Percentiles rank a stretch among this genome's conserved stretches.
Evolutionary conservation across 2,329 filamentous ascomycete species (phyloP).

Genomic region (Cytospora leucostoma): DNA sequence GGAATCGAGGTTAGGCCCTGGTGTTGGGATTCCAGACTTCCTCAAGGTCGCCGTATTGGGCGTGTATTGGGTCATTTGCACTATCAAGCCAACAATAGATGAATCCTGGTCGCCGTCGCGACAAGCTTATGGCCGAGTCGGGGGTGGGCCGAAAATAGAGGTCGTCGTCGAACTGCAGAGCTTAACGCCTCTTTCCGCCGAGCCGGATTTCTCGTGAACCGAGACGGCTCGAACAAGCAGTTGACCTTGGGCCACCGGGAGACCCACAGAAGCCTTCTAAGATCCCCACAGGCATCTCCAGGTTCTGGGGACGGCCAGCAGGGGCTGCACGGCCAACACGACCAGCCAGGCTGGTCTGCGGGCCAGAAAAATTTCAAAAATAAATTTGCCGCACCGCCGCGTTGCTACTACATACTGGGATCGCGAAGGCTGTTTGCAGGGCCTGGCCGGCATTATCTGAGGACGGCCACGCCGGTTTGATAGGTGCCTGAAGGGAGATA

Average conservation of each 20-base stretch:
- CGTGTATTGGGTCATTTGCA: background rate
- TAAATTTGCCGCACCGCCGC: constrained; percentile 23
- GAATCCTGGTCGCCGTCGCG: constrained; percentile 14
- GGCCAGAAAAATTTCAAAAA: constrained; percentile 21
- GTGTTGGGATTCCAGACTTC: background rate
- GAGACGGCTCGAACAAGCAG: constrained; percentile 13
- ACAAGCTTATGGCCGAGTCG: constrained; percentile 19
- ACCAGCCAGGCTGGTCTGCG: constrained; percentile 22
- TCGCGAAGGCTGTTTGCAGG: constrained; percentile 4
- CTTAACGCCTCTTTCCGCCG: constrained; percentile 31
- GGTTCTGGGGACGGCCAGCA: background rate
- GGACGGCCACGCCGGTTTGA: background rate
- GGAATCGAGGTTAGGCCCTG: no score
- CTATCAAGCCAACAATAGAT: constrained; percentile 13
- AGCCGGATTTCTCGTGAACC: constrained; percentile 28
- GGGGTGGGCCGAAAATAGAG: constrained; percentile 24
- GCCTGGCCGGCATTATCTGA: background rate
- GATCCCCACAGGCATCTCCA: background rate
- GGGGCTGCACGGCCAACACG: background rate
- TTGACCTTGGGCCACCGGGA: constrained; percentile 14
- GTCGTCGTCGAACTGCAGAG: constrained; percentile 11
- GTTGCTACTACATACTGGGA: constrained; percentile 2
- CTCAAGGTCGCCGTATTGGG: background rate
- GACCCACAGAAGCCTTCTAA: constrained; percentile 10
- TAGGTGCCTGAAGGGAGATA: background rate